A percentile compares a stretch with the other conserved stretches of the same genome.
These are phyloP conservation scores for Aspergillus mulundensis DNA, from an alignment of 495 filamentous ascomycete genomes.

Conservation along the genomic window DNA sequence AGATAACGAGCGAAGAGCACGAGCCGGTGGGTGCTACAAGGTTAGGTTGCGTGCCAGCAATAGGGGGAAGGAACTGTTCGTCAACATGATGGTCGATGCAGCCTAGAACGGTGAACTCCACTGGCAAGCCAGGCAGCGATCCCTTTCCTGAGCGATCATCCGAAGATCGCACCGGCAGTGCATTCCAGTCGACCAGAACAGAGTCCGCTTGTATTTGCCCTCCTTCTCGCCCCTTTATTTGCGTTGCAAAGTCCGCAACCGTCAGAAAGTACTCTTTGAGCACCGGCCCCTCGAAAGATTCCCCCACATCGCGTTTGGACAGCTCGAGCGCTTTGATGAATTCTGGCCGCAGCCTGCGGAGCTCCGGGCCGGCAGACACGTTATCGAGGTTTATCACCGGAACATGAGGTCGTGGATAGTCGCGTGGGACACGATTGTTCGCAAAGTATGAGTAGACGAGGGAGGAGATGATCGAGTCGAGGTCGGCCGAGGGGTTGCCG, in stretches of 20 bases:
- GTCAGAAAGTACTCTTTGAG: slow-evolving; percentile 36
- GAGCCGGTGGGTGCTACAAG: slow-evolving; percentile 69
- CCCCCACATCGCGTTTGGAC: slow-evolving; percentile 25
- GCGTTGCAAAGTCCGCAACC: slow-evolving; percentile 34
- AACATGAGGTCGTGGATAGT: slow-evolving; percentile 57
- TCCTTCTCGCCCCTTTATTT: slow-evolving; percentile 11
- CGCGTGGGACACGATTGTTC: slow-evolving; percentile 24
- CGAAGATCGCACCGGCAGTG: slow-evolving; percentile 53
- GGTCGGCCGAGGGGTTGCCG: slow-evolving; percentile 58
- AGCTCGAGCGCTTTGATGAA: slow-evolving; percentile 50
- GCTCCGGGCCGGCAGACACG: slow-evolving; percentile 53
- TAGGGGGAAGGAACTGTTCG: slow-evolving; percentile 56
- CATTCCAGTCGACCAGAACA: slow-evolving; percentile 89
- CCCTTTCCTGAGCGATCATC: slow-evolving; percentile 23
- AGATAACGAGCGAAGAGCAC: slow-evolving; percentile 73
- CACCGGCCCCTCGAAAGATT: slow-evolving; percentile 24
- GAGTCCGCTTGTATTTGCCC: slow-evolving; percentile 31
- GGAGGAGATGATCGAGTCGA: slow-evolving; percentile 86
- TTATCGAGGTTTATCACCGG: slow-evolving; percentile 75
- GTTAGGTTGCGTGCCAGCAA: slow-evolving; percentile 39
- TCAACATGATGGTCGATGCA: slow-evolving; percentile 93
- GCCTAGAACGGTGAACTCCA: slow-evolving; percentile 55
- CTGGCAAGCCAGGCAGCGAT: slow-evolving; percentile 28
- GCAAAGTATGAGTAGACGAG: slow-evolving; percentile 83
- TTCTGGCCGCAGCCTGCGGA: slow-evolving; percentile 68